phyloP scores from a whole-genome alignment of 768 basidiomycete species.

The Gymnopilus junonius region DNA sequence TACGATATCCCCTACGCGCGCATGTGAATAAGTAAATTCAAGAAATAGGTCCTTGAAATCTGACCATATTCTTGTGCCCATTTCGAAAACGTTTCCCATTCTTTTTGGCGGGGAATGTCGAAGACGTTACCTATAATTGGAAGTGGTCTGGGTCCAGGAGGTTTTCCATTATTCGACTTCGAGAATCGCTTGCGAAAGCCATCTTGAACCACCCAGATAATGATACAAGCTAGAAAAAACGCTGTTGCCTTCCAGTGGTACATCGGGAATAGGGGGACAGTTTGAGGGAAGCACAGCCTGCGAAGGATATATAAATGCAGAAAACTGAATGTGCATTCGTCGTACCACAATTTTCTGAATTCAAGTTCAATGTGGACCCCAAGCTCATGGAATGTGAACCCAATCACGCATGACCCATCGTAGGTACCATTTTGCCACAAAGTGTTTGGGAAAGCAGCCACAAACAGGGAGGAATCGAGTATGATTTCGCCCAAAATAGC shows the following conservation, averaged over 20 bases:
- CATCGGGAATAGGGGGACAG: not conserved
- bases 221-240: not conserved
- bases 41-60: not conserved
- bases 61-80: constrained; percentile 3
- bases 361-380: not conserved
- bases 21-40: not conserved
- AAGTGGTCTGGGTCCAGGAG: not conserved
- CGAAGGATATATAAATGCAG: not conserved
- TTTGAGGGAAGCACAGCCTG: not conserved
- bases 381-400: not conserved
- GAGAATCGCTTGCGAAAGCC: not conserved
- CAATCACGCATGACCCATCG: not conserved
- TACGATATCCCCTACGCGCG: not conserved
- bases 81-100: constrained; percentile 5
- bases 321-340: not conserved
- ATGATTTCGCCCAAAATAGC: not conserved
- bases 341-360: not conserved
- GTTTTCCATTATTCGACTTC: not conserved
- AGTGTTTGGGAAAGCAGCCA: not conserved
- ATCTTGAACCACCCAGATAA: not conserved
- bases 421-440: not conserved
- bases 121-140: constrained; percentile 5
- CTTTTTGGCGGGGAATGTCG: not conserved
- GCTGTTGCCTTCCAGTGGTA: not conserved
- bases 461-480: not conserved